phyloP scores from a whole-genome alignment of 768 basidiomycete genomes.

The Phaeotremella skinneri region DNA sequence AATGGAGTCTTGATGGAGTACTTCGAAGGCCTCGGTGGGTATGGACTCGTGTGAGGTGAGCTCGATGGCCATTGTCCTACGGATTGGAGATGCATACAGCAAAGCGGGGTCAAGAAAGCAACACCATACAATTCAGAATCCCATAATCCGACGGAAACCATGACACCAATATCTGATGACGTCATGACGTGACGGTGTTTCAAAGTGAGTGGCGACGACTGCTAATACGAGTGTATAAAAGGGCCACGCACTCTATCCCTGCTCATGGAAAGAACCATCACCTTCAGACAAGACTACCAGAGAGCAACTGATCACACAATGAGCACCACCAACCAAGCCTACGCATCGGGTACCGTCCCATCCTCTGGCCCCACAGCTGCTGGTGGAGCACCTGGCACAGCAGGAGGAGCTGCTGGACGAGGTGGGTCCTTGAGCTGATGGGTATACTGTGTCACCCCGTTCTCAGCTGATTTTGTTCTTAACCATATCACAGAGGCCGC shows the following conservation, averaged over 20 bases:
- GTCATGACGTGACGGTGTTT: no score
- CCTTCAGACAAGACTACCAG: no score
- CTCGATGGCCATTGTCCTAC: neutral
- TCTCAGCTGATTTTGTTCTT: neutral
- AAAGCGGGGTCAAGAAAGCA: no score
- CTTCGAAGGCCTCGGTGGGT: conserved; percentile 25
- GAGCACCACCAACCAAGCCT: neutral
- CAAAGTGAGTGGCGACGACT: no score
- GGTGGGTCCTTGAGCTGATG: neutral
- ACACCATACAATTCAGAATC: no score
- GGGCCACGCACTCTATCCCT: no score
- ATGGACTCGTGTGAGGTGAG: conserved; percentile 3
- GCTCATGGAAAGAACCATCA: no score
- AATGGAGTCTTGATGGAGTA: conserved; percentile 31
- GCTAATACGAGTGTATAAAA: no score
- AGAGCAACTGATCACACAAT: neutral
- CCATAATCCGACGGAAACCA: no score
- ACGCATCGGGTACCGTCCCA: neutral
- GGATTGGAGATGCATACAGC: no score
- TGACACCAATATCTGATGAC: no score
- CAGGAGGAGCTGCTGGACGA: neutral
- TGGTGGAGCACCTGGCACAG: neutral
- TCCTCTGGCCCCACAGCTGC: neutral
- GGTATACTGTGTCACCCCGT: neutral
- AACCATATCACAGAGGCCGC: conserved; percentile 4